A percentile compares a stretch with the other conserved stretches of the same genome.
Evolutionary conservation across 2,329 filamentous ascomycete genomes (phyloP).

Genomic region (Colletotrichum navitas): DNA sequence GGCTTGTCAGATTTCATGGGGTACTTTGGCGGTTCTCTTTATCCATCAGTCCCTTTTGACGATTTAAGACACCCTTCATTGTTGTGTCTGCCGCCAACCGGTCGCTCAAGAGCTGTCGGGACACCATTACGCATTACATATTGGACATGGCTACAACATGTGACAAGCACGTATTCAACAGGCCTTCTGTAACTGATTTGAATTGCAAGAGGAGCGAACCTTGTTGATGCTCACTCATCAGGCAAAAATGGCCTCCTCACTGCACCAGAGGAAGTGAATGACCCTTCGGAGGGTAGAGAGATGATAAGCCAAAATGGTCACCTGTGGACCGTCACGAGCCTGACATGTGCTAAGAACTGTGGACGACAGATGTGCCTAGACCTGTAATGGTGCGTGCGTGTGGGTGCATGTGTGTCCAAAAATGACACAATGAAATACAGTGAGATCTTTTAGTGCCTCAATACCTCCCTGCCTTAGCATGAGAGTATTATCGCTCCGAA

Average conservation of each 20-base stretch:
- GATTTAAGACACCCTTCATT: neutral
- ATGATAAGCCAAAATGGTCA: constrained; percentile 23
- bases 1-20: constrained; percentile 18
- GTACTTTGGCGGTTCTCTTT: constrained; percentile 5
- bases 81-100: neutral
- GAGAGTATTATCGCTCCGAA: constrained; percentile 20
- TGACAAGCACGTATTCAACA: constrained; percentile 2
- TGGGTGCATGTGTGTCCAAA: constrained; percentile 7
- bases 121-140: neutral
- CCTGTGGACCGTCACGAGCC: constrained; percentile 27
- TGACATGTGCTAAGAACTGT: constrained; percentile 17
- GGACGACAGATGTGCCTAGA: constrained; percentile 13
- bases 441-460: constrained; percentile 1
- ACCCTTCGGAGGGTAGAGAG: constrained; percentile 6
- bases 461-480: constrained; percentile 8
- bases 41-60: neutral
- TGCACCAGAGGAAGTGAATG: constrained; percentile 4
- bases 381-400: constrained; percentile 2
- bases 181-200: neutral
- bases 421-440: constrained; percentile 3
- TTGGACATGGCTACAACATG: neutral
- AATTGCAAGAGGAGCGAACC: constrained; percentile 13
- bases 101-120: neutral
- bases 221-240: constrained; percentile 24
- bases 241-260: constrained; percentile 8